Conservation (phyloP, 768 basidiomycete genomes). For the Boletus tomentosulus region DNA sequence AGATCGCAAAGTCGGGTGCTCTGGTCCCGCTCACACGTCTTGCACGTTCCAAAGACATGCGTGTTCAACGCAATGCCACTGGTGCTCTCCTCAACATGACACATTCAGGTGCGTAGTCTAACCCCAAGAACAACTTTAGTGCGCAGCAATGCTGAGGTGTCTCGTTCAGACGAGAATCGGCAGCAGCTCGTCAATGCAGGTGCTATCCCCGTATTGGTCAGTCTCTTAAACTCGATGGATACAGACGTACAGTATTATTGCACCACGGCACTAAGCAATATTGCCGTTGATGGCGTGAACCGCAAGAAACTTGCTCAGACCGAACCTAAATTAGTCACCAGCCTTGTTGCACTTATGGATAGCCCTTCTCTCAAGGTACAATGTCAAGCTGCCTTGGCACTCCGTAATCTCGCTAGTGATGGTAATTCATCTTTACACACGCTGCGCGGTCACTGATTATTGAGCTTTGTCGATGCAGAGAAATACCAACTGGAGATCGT, state of each 20-base stretch:
- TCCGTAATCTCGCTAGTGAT: constrained; percentile 95
- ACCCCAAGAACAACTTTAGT: not conserved
- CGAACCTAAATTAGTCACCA: constrained; percentile 92
- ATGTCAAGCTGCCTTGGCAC: constrained; percentile 94
- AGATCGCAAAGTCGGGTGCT: constrained; percentile 99
- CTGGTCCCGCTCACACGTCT: constrained; percentile 93
- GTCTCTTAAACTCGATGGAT: constrained; percentile 89
- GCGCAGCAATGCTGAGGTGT: constrained; percentile 3
- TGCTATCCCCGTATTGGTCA: constrained; percentile 95
- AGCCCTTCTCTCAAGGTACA: constrained; percentile 97
- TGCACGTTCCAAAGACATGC: constrained; percentile 98
- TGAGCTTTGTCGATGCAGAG: constrained; percentile 45
- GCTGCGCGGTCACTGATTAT: constrained; percentile 16
- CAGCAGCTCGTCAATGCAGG: constrained; percentile 98
- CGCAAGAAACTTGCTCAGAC: constrained; percentile 91
- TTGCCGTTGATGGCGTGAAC: constrained; percentile 94
- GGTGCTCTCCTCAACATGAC: constrained; percentile 99
- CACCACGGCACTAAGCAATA: constrained; percentile 96
- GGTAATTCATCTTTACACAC: constrained; percentile 42
- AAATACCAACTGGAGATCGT: constrained; percentile 99
- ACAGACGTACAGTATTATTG: constrained; percentile 99
- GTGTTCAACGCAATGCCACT: constrained; percentile 97
- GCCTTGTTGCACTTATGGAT: constrained; percentile 94
- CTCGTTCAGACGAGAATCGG: constrained; percentile 82
- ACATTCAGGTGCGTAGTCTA: constrained; percentile 71